Conservation (phyloP, 2,329 filamentous ascomycete genomes). For the Sodiomyces alkalinus region DNA sequence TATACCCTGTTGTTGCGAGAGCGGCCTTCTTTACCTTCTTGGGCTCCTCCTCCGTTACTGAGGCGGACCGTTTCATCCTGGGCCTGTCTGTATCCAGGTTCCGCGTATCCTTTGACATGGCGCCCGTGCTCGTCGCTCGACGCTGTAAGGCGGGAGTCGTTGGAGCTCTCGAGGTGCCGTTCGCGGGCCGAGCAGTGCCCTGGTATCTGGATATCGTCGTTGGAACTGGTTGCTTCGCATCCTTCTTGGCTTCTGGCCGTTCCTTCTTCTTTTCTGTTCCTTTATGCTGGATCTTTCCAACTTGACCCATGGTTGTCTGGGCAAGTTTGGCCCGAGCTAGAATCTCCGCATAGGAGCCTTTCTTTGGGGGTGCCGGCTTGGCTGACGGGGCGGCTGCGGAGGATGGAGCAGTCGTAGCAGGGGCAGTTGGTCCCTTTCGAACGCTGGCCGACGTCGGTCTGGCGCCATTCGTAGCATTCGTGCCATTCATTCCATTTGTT, state of each 20-base stretch:
- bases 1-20: slow-evolving; percentile 47
- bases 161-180: background rate
- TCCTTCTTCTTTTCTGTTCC: slow-evolving; percentile 50
- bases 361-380: slow-evolving; percentile 40
- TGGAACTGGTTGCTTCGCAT: slow-evolving; percentile 14
- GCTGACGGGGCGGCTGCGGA: slow-evolving; percentile 25
- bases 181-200: slow-evolving; percentile 3
- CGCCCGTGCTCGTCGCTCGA: too few relatives aligned
- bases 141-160: too few relatives aligned
- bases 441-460: too few relatives aligned
- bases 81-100: slow-evolving; percentile 2
- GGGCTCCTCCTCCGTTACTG: slow-evolving; percentile 23
- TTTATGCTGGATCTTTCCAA: slow-evolving; percentile 63
- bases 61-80: slow-evolving; percentile 12
- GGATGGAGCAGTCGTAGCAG: slow-evolving; percentile 14
- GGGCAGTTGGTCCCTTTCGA: slow-evolving; percentile 1
- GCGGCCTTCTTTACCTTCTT: slow-evolving; percentile 50
- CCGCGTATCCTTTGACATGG: slow-evolving; percentile 9
- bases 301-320: slow-evolving; percentile 42
- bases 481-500: background rate
- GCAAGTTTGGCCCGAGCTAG: slow-evolving; percentile 56
- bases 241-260: slow-evolving; percentile 30
- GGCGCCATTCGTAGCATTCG: too few relatives aligned
- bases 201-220: slow-evolving; percentile 4
- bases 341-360: slow-evolving; percentile 60